These are phyloP conservation scores for Hemerocallis citrina DNA, from an alignment of 106 monocot genomes.

Conservation along the genomic window DNA sequence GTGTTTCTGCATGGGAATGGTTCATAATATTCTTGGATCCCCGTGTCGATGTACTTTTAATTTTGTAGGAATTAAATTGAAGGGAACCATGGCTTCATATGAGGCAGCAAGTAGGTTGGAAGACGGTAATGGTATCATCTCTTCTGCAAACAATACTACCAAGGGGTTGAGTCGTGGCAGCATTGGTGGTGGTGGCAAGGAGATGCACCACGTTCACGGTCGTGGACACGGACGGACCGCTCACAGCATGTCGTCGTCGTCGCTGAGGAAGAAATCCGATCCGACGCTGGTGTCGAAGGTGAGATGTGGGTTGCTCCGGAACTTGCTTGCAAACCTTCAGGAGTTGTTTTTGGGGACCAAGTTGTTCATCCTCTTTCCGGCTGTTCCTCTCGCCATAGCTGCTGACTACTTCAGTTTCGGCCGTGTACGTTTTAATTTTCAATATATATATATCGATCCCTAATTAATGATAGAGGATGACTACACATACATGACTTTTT, in stretches of 20 bases:
- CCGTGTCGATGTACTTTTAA: no score
- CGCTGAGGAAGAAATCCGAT: constrained; percentile 53
- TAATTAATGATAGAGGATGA: no score
- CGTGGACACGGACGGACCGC: constrained; percentile 38
- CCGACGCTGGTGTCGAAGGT: constrained; percentile 45
- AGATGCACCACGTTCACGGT: constrained; percentile 24
- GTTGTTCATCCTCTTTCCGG: constrained; percentile 70
- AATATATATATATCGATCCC: background rate
- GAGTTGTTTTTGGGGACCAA: constrained; percentile 92
- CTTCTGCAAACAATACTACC: background rate
- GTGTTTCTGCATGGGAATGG: no score
- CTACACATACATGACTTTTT: no score
- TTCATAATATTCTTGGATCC: no score
- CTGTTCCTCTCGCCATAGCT: constrained; percentile 62
- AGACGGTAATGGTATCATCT: background rate
- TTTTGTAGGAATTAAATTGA: no score
- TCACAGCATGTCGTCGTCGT: constrained; percentile 64
- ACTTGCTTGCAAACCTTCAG: constrained; percentile 55
- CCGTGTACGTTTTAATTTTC: constrained; percentile 14
- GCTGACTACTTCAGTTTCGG: constrained; percentile 38
- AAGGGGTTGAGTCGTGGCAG: background rate
- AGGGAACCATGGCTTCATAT: no score
- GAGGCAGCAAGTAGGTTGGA: no score
- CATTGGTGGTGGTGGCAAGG: constrained; percentile 11
- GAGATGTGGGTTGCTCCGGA: constrained; percentile 30